These are phyloP conservation scores for Trypethelium eluteriae DNA, from an alignment of 495 filamentous ascomycete species.

Conservation along the genomic window DNA sequence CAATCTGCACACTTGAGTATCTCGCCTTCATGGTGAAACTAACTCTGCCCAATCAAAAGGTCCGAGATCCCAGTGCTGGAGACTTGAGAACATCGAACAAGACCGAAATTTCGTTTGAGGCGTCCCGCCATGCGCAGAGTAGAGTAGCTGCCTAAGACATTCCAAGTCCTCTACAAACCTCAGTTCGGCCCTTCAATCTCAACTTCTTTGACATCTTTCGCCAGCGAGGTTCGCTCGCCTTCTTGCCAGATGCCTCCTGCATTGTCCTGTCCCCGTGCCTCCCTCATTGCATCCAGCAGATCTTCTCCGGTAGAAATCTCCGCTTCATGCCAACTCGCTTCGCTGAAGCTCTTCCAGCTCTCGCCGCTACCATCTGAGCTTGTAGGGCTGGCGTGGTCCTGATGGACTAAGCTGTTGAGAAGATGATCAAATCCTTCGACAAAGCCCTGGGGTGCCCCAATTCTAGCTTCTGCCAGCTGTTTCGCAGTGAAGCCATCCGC, in stretches of 20 bases:
- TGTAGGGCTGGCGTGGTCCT: neutral
- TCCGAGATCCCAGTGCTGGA: too few species aligned
- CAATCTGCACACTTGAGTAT: too few species aligned
- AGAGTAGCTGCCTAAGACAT: too few species aligned
- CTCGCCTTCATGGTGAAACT: too few species aligned
- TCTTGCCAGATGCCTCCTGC: neutral
- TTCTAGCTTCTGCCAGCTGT: conserved; percentile 5
- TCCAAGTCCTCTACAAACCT: neutral
- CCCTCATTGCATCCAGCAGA: conserved; percentile 2
- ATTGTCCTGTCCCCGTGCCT: neutral
- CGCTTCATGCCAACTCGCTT: conserved; percentile 11
- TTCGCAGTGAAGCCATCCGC: neutral
- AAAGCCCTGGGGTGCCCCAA: neutral
- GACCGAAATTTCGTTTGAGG: too few species aligned
- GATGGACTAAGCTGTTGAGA: neutral
- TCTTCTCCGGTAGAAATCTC: conserved; percentile 5
- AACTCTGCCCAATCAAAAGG: too few species aligned
- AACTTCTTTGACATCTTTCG: neutral
- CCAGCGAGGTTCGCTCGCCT: neutral
- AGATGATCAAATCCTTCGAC: neutral
- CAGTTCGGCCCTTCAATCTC: neutral
- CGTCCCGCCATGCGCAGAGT: too few species aligned
- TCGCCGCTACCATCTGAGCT: neutral
- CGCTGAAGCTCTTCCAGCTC: conserved; percentile 11
- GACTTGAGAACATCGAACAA: too few species aligned